phyloP scores from a whole-genome alignment of 345 rosid genomes.

The Firmiana major region DNA sequence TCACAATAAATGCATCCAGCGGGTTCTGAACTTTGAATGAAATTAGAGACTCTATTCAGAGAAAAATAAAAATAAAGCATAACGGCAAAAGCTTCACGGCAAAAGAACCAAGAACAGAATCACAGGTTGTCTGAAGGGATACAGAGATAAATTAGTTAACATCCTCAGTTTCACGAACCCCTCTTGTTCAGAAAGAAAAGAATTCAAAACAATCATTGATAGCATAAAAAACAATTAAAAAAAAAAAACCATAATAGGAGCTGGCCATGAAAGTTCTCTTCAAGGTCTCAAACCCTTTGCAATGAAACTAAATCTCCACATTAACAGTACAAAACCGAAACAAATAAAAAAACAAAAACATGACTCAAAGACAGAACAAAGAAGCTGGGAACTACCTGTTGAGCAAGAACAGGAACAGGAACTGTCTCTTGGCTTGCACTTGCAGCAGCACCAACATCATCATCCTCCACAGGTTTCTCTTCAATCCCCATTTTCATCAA shows the following conservation, averaged over 20 bases:
- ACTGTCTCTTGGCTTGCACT: constrained; percentile 8
- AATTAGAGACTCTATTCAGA: neutral
- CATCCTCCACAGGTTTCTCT: constrained; percentile 24
- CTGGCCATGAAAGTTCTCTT: neutral
- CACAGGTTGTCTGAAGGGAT: neutral
- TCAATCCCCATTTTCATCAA: constrained; percentile 23
- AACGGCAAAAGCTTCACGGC: neutral
- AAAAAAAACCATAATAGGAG: neutral
- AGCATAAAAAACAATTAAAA: neutral
- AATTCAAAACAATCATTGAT: neutral
- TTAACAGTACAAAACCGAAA: neutral
- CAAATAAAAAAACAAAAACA: neutral
- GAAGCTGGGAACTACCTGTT: constrained; percentile 18
- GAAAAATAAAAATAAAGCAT: neutral
- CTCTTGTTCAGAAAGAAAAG: neutral
- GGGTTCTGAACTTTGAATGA: neutral
- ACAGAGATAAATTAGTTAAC: neutral
- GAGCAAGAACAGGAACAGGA: constrained; percentile 10
- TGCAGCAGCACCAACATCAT: constrained; percentile 14
- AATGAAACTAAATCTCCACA: neutral
- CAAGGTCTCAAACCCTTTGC: neutral
- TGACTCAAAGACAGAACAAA: neutral
- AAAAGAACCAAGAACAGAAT: neutral
- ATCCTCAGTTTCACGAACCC: neutral
- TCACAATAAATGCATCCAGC: neutral